Evolutionary conservation across 805 yeast species (phyloP), one percentile per base, ranked within the genome.

Genomic region (Saturnispora gosingensis): DNA sequence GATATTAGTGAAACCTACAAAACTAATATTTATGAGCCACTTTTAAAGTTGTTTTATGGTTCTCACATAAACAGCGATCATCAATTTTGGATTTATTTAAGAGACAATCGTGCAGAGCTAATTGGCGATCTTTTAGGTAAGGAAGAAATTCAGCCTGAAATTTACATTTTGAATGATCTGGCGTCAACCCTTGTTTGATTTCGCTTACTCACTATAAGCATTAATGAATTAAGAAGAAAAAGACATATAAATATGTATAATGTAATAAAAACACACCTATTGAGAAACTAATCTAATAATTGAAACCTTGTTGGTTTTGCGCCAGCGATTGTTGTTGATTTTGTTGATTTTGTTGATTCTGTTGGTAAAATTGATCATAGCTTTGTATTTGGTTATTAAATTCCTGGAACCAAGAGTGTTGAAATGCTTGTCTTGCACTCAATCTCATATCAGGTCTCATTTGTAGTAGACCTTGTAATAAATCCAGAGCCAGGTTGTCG

Each of bases 391-490:
- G 61, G 38, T 54, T 61, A 24, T 80, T 73, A 53, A 78, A 82
- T 59, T 88, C 95, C 51, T 81, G 83, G 64, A 88, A 87, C 95
- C 95, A 82, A 10, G 88, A 85, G 63, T 84, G 83, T 55, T 78
- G 81, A 57, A 78, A 71, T 9, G 81, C 80, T 60, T 78, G 82
- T 61, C 83, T 71, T 4, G 83, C 82, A 51, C 80, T 77, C 35
- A 78, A 73, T 63, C 83, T 70, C 27, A 78, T 74, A 55, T 78
- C 83, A 7, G 83, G 83, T 60, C 82, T 69, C 81, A 78, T 77
- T 61, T 78, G 82, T 57, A 78, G 70, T 58, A 78, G 67, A 52
- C 78, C 72, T 58, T 78, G 77, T 60, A 85, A 71, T 59, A 85
- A 69, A 59, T 85, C 85, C 58, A 84, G 70, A 10, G 88, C 90